These are phyloP conservation scores for Gloeopeniophorella convolvens DNA, from an alignment of 768 basidiomycete genomes.

Conservation along the genomic window DNA sequence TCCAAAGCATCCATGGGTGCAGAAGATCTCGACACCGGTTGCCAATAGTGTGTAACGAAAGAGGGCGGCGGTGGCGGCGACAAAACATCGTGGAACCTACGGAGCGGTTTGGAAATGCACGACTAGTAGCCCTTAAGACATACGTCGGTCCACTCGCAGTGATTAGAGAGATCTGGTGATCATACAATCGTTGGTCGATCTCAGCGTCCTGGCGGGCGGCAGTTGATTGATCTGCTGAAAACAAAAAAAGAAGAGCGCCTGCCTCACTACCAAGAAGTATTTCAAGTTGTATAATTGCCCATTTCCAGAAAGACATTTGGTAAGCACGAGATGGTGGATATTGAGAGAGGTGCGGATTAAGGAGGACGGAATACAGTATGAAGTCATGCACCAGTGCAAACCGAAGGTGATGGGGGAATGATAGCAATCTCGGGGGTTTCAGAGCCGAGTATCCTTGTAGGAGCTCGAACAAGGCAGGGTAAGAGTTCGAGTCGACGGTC, in stretches of 20 bases:
- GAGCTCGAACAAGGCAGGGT: slow-evolving; percentile 33
- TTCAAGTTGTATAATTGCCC: slow-evolving; percentile 53
- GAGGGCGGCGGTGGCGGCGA: slow-evolving; percentile 44
- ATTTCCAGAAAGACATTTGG: slow-evolving; percentile 69
- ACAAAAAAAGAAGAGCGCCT: slow-evolving; percentile 23
- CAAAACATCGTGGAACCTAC: slow-evolving; percentile 18
- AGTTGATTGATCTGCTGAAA: slow-evolving; percentile 14
- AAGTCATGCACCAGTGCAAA: slow-evolving; percentile 45
- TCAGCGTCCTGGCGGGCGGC: slow-evolving; percentile 43
- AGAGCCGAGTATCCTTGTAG: slow-evolving; percentile 50
- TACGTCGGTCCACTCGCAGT: slow-evolving; percentile 26
- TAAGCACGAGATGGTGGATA: slow-evolving; percentile 63
- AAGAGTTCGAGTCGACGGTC: not conserved
- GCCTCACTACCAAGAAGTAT: slow-evolving; percentile 39
- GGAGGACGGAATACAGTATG: slow-evolving; percentile 45
- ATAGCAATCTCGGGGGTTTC: slow-evolving; percentile 35
- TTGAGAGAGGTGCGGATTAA: slow-evolving; percentile 42
- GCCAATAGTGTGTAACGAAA: slow-evolving; percentile 66
- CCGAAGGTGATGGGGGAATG: slow-evolving; percentile 35
- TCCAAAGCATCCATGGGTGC: not conserved
- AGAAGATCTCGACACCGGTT: slow-evolving; percentile 4
- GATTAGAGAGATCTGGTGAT: slow-evolving; percentile 48
- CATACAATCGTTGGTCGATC: slow-evolving; percentile 60
- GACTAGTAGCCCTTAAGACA: slow-evolving; percentile 22
- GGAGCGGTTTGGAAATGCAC: slow-evolving; percentile 22